These are phyloP conservation scores for Erythrophleum fordii DNA, from an alignment of 306 rosid genomes.

Conservation along the genomic window DNA sequence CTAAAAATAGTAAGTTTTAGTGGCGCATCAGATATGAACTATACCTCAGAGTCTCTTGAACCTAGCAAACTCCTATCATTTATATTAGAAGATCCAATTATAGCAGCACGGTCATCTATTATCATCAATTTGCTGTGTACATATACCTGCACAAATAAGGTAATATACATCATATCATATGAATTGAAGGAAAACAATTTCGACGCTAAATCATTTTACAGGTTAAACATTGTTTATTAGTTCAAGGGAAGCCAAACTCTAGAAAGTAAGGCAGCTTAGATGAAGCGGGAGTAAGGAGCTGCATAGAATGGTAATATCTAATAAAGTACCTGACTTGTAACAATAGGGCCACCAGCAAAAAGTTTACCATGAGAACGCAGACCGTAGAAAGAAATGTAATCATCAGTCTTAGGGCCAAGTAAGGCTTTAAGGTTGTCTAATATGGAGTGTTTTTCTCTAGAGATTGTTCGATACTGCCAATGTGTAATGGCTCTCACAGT, in stretches of 20 bases:
- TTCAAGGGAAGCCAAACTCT: not conserved
- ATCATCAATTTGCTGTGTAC: slow-evolving; percentile 97
- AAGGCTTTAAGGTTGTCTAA: slow-evolving; percentile 69
- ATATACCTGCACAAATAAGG: slow-evolving; percentile 64
- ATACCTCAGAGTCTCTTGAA: slow-evolving; percentile 96
- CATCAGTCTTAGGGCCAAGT: slow-evolving; percentile 81
- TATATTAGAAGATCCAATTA: slow-evolving; percentile 95
- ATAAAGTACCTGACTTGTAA: slow-evolving; percentile 81
- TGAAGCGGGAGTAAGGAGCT: not conserved
- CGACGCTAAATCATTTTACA: not conserved
- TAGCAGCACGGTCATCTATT: slow-evolving; percentile 73
- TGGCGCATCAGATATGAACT: slow-evolving; percentile 19
- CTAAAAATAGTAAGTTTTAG: slow-evolving; percentile 10
- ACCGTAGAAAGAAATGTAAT: slow-evolving; percentile 94
- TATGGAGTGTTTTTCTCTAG: slow-evolving; percentile 78
- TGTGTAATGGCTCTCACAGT: slow-evolving; percentile 98
- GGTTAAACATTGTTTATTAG: slow-evolving; percentile 25
- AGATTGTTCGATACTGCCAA: slow-evolving; percentile 97
- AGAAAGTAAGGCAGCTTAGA: not conserved
- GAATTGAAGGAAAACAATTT: slow-evolving; percentile 21
- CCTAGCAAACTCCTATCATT: slow-evolving; percentile 97
- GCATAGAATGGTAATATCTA: not conserved
- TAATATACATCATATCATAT: slow-evolving; percentile 19
- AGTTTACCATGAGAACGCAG: slow-evolving; percentile 90
- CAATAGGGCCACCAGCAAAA: slow-evolving; percentile 78